Conservation (phyloP, 495 filamentous ascomycete species). For the Aspergillus carlsbadensis region DNA sequence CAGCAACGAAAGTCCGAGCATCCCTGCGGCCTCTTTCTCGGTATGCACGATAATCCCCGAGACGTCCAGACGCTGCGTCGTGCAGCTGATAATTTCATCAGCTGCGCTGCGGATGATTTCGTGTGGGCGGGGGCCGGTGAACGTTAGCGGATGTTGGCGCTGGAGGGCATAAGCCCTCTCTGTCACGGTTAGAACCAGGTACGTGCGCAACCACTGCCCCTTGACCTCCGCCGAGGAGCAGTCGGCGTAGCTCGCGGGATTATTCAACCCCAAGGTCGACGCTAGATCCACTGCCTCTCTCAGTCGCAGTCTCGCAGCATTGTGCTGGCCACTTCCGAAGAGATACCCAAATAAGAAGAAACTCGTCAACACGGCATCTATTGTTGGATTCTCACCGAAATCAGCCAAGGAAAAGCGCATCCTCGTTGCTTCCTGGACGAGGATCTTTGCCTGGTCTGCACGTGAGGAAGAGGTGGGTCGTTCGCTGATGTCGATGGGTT, state of each 20-base stretch:
- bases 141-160: constrained; percentile 40
- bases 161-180: constrained; percentile 77
- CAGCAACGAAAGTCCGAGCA: constrained; percentile 42
- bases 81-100: constrained; percentile 24
- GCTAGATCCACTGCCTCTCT: constrained; percentile 59
- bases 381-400: constrained; percentile 69
- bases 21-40: constrained; percentile 42
- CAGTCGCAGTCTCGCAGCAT: constrained; percentile 58
- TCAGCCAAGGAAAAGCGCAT: constrained; percentile 69
- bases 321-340: constrained; percentile 63
- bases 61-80: constrained; percentile 15
- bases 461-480: constrained; percentile 41
- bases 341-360: constrained; percentile 79
- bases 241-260: constrained; percentile 49
- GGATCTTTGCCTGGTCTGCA: constrained; percentile 52
- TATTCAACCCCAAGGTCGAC: constrained; percentile 57
- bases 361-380: constrained; percentile 70
- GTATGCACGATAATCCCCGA: constrained; percentile 47
- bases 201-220: constrained; percentile 42
- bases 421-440: constrained; percentile 75
- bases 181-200: constrained; percentile 62
- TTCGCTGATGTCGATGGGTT: constrained; percentile 63
- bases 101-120: constrained; percentile 41
- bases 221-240: constrained; percentile 41
- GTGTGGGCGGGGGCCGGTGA: constrained; percentile 37